Percentiles rank a stretch among this genome's conserved stretches.
Evolutionary conservation across 129 eudicot genomes (phyloP).

Genomic region (Saposhnikovia divaricata): DNA sequence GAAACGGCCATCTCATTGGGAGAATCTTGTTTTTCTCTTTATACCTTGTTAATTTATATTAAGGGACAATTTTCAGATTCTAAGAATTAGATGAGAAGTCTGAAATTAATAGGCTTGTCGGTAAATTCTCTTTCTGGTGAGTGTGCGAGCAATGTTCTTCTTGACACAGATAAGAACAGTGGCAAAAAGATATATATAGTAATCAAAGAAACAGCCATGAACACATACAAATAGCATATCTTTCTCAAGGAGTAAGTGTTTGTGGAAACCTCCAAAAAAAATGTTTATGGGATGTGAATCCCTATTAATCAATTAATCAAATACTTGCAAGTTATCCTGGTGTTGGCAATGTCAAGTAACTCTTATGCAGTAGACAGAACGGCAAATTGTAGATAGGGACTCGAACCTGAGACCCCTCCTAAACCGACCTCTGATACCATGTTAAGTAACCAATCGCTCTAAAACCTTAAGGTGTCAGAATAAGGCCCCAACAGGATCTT

Average conservation of each 20-base stretch:
- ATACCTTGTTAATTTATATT: neutral
- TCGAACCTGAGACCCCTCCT: no score
- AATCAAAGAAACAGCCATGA: neutral
- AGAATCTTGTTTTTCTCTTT: neutral
- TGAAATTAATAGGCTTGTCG: neutral
- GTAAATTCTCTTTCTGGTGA: slow-evolving; percentile 15
- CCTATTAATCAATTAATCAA: neutral
- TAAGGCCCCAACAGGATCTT: no score
- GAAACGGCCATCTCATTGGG: slow-evolving; percentile 15
- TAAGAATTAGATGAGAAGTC: no score
- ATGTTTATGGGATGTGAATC: neutral
- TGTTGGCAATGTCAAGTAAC: no score
- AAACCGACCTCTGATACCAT: no score
- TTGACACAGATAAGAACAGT: neutral
- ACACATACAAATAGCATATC: neutral
- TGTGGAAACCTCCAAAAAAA: no score
- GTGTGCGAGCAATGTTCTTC: slow-evolving; percentile 15
- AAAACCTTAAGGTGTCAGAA: no score
- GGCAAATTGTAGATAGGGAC: no score
- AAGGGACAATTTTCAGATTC: slow-evolving; percentile 4
- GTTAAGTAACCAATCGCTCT: no score
- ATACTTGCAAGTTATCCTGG: no score
- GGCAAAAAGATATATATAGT: neutral
- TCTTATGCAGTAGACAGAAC: no score
- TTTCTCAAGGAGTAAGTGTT: neutral